Base-by-base conservation (phyloP, 2,329 filamentous ascomycete genomes). In the Xylaria hypoxylon region DNA sequence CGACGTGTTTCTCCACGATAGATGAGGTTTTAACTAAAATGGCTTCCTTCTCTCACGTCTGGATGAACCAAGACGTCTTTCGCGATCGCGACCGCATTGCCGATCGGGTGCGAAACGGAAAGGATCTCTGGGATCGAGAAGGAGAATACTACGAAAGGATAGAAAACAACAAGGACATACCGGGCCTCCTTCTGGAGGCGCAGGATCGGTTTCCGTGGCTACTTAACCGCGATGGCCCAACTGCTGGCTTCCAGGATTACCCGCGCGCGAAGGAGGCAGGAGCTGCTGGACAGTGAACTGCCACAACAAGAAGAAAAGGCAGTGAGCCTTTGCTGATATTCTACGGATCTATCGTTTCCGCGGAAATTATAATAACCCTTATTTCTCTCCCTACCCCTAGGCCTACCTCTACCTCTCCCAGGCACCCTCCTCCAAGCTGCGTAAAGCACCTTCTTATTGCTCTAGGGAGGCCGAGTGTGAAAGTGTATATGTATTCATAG, bases 1-100 rank as follows among this genome's bases (percentile, higher is more conserved):
- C 85, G 57, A 85, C 81, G 62, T 90, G 88, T 77, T 89, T 89
- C 73, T 77, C 80, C 19, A 89, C 85, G 0, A 76, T 90, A 17
- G 80, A 79, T 3, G 83, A 88, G 73, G 79, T 89, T 70, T 77
- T 85, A 51, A 82, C 81, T 69, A 89, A 89, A 76, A 82, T 89
- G 79, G 78, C 80, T 10, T 84, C 82, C 63, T 88, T 88, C 75
- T 87, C 85, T 19, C 87, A 89, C 72, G 76, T 76, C 8, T 82
- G 79, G 75, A 83, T 84, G 79, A 88, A 89, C 68, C 79, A 79
- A 19, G 79, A 82, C 10, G 73, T 78, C 64, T 88, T 82, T 68
- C 80, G 81, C 55, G 79, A 87, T 64, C 77, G 75, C 48, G 76
- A 80, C 44, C 80, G 80, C 47, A 87, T 89, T 48, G 82, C 84